Evolutionary conservation across 73 alveolate genomes (phyloP), one percentile per base, ranked within the genome.

Genomic region (Paramecium pentaurelia): DNA sequence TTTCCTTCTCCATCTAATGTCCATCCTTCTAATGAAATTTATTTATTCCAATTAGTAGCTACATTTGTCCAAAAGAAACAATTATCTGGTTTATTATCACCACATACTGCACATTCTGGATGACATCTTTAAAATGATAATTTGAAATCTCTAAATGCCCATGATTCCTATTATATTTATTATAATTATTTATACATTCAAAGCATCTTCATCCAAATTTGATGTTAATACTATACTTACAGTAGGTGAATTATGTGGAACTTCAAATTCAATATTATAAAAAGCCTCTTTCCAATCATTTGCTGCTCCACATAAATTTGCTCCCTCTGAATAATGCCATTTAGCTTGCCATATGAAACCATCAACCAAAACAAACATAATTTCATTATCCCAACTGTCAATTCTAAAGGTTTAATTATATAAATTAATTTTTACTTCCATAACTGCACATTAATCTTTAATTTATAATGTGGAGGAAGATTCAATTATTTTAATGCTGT

Each of bases 171-270:
- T 22, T 22, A 22, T 22, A 22, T 22, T 22, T 22, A 22, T 27
- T 27, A 11, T 77, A 77, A 20, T 38, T 77, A 6, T 0, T 27
- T 34, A 8, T 77, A 77, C 89, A 44, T 77, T 77, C 14, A 14
- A 18, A 40, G 91, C 91, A 42, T 80, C 91, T 49, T 80, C 91
- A 80, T 80, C 91, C 58, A 80, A 80, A 80, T 80, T 80, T 45
- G 91, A 40, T 8, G 91, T 80, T 20, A 80, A 49, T 1, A 80
- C 71, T 11, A 80, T 47, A 80, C 75, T 80, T 38, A 80, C 91
- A 3, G 91, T 80, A 20, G 91, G 91, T n/a, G 47, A 44, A 47
- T 80, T 80, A 38, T 80, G 91, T 12, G 91, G 91, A 28, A 80
- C 75, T 28, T 42, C 91, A 80, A 80, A 80, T 80, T 80, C 91